phyloP scores from a whole-genome alignment of 495 filamentous ascomycete species.

The Penicillium diatomitis region DNA sequence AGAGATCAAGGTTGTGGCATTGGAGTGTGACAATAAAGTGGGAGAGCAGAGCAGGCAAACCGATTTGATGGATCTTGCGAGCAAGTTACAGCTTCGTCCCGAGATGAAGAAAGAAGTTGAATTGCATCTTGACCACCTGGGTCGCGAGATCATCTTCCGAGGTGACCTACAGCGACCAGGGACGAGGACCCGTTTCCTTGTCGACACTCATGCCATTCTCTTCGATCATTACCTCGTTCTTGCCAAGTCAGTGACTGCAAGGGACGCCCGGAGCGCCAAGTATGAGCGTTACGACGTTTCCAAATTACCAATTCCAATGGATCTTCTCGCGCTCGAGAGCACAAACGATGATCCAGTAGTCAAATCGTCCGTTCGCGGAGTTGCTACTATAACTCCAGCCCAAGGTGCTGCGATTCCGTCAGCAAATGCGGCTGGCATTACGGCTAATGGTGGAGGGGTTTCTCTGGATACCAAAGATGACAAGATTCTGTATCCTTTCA shows the following conservation, averaged over 20 bases:
- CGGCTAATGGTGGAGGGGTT: conserved; percentile 38
- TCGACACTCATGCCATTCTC: conserved; percentile 85
- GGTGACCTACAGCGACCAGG: conserved; percentile 87
- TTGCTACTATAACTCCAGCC: conserved; percentile 48
- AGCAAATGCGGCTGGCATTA: conserved; percentile 49
- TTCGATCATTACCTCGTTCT: conserved; percentile 97
- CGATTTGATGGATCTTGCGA: conserved; percentile 73
- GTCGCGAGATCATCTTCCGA: conserved; percentile 77
- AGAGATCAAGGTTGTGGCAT: conserved; percentile 86
- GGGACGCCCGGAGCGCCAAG: conserved; percentile 59
- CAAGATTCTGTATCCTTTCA: conserved; percentile 86
- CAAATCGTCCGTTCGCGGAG: conserved; percentile 68
- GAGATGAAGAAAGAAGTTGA: conserved; percentile 77
- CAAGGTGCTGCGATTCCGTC: conserved; percentile 45
- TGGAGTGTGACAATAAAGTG: conserved; percentile 92
- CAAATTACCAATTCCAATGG: conserved; percentile 95
- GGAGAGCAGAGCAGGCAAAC: conserved; percentile 89
- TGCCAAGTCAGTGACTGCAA: conserved; percentile 64
- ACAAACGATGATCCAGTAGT: conserved; percentile 83
- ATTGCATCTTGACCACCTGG: conserved; percentile 84
- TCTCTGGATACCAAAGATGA: conserved; percentile 55
- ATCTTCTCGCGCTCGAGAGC: conserved; percentile 83
- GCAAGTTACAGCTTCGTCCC: conserved; percentile 72
- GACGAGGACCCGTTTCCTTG: conserved; percentile 72
- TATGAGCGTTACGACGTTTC: conserved; percentile 92